Evolutionary conservation across 495 filamentous ascomycete genomes (phyloP).

Genomic region (Apodospora peruviana): DNA sequence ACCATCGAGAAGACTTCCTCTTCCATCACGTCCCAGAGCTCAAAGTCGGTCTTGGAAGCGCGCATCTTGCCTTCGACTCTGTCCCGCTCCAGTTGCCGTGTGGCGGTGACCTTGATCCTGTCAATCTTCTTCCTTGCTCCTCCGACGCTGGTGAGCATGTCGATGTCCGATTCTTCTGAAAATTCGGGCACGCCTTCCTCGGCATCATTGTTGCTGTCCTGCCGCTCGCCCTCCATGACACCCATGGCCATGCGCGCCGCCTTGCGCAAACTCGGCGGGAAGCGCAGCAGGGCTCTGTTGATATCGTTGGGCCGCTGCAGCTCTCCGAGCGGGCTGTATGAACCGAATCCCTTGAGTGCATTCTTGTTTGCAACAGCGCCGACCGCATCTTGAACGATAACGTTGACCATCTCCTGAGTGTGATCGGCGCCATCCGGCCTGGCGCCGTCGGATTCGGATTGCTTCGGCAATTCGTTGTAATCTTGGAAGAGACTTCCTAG

Average conservation of each 20-base stretch:
- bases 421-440: too few relatives aligned
- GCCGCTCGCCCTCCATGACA: conserved; percentile 14
- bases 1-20: conserved; percentile 63
- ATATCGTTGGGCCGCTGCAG: conserved; percentile 17
- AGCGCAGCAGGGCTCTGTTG: conserved; percentile 31
- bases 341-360: conserved; percentile 4
- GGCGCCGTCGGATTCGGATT: too few relatives aligned
- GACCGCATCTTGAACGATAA: conserved; percentile 33
- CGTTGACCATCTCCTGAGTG: conserved; percentile 5
- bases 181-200: not conserved
- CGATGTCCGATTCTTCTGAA: not conserved
- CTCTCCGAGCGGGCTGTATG: conserved; percentile 10
- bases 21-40: conserved; percentile 68
- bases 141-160: too few relatives aligned
- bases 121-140: not conserved
- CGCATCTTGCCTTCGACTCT: conserved; percentile 46
- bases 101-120: conserved; percentile 18
- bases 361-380: not conserved
- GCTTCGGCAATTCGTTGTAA: not conserved
- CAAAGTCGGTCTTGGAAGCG: conserved; percentile 52
- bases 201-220: not conserved
- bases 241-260: conserved; percentile 33
- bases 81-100: conserved; percentile 31
- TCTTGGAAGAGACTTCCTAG: not conserved
- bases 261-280: conserved; percentile 32